Evolutionary conservation across 2,329 filamentous ascomycete genomes (phyloP).

Genomic region (Pseudonectria foliicola): DNA sequence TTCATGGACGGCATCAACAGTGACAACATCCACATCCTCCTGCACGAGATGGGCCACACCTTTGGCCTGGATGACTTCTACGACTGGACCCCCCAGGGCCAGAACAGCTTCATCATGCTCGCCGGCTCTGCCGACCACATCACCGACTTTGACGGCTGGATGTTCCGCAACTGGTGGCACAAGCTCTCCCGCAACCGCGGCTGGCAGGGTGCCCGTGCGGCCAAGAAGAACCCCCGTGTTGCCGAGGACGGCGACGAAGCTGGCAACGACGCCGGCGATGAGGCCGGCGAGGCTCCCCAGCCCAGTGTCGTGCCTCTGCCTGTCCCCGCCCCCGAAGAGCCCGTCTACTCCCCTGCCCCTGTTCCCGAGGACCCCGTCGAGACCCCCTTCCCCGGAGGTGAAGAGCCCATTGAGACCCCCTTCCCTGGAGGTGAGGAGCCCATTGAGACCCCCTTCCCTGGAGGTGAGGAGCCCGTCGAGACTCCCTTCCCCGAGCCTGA

Average conservation of each 20-base stretch:
- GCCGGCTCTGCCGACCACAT: constrained; percentile 34
- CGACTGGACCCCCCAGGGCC: constrained; percentile 36
- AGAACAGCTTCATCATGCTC: constrained; percentile 38
- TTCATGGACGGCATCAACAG: constrained; percentile 31
- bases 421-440: background rate
- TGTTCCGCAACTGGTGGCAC: constrained; percentile 41
- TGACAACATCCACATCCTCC: constrained; percentile 36
- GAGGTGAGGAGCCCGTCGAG: background rate
- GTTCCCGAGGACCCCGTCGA: too few species aligned
- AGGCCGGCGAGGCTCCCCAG: background rate
- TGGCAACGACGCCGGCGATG: background rate
- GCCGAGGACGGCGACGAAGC: background rate
- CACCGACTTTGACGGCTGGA: constrained; percentile 44
- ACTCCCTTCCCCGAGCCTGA: too few species aligned
- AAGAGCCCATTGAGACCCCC: background rate
- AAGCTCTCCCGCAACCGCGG: constrained; percentile 24
- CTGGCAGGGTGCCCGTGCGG: constrained; percentile 17
- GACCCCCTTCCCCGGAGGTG: too few species aligned
- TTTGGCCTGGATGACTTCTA: constrained; percentile 34
- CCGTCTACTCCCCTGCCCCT: too few species aligned
- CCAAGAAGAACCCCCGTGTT: too few species aligned
- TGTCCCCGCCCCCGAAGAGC: too few species aligned
- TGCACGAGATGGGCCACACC: constrained; percentile 41
- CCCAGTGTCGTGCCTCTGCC: too few species aligned
- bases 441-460: background rate